A percentile compares a stretch with the other conserved stretches of the same genome.
phyloP scores from a whole-genome alignment of 805 yeast genomes.

The Candida sonorensis region DNA sequence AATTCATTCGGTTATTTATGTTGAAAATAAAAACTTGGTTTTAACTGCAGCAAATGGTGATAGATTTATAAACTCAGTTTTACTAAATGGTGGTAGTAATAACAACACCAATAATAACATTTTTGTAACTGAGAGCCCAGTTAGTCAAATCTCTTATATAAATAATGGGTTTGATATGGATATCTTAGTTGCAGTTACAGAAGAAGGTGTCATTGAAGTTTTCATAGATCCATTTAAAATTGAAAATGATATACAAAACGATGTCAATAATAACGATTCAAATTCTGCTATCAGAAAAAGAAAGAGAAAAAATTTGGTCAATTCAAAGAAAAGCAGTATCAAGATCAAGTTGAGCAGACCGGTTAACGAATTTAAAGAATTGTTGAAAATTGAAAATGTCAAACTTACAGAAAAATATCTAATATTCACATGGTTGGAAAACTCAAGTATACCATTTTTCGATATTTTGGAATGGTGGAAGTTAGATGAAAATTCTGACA shows the following conservation, averaged over 20 bases:
- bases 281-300: conserved; percentile 31
- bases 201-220: conserved; percentile 67
- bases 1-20: conserved; percentile 41
- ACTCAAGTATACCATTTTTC: conserved; percentile 49
- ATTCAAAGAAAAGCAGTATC: conserved; percentile 45
- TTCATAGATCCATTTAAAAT: conserved; percentile 54
- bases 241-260: conserved; percentile 2
- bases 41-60: conserved; percentile 72
- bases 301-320: conserved; percentile 40
- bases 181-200: conserved; percentile 54
- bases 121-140: conserved; percentile 64
- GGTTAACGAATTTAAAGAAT: conserved; percentile 25
- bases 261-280: too few species aligned
- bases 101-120: conserved; percentile 47
- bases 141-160: conserved; percentile 35
- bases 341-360: conserved; percentile 44
- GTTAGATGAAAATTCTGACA: conserved; percentile 17
- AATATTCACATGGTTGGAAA: conserved; percentile 55
- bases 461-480: conserved; percentile 46
- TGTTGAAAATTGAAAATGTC: conserved; percentile 18
- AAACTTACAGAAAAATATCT: conserved; percentile 28
- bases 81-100: conserved; percentile 38
- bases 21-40: conserved; percentile 34
- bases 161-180: conserved; percentile 24
- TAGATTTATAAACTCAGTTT: conserved; percentile 70